These are phyloP conservation scores for Shiraia sp. DNA, from an alignment of 2,329 filamentous ascomycete species.

Conservation along the genomic window DNA sequence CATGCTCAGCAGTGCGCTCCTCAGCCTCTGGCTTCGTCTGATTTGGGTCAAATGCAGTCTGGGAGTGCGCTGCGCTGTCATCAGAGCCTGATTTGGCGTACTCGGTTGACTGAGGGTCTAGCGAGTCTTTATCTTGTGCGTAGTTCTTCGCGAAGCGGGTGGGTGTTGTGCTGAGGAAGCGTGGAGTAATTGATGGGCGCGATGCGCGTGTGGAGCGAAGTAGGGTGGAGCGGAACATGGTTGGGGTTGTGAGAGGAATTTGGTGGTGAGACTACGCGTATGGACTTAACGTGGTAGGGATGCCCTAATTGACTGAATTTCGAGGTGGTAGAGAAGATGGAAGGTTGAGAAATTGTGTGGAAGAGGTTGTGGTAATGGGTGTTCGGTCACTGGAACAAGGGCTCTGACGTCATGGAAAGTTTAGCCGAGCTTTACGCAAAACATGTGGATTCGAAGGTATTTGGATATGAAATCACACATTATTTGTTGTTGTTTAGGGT, in stretches of 20 bases:
- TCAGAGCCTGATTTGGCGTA: conserved; percentile 70
- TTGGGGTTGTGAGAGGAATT: not conserved
- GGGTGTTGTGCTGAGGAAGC: conserved; percentile 28
- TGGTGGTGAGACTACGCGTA: not conserved
- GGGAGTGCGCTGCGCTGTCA: conserved; percentile 57
- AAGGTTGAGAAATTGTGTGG: too few relatives aligned
- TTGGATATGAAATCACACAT: too few relatives aligned
- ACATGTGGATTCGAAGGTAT: too few relatives aligned
- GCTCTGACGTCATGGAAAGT: not conserved
- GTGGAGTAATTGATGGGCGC: conserved; percentile 14
- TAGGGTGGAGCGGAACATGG: conserved; percentile 33
- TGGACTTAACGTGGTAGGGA: too few relatives aligned
- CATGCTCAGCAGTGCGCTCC: conserved; percentile 46
- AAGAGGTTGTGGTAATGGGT: too few relatives aligned
- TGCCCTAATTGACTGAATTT: too few relatives aligned
- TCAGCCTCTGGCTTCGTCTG: conserved; percentile 69
- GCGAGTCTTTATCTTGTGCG: conserved; percentile 56
- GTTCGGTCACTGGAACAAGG: too few relatives aligned
- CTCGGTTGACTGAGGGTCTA: conserved; percentile 69
- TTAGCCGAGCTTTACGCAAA: not conserved
- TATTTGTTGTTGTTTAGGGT: too few relatives aligned
- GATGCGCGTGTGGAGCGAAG: conserved; percentile 15
- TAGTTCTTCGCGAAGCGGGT: conserved; percentile 45
- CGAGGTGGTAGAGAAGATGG: too few relatives aligned
- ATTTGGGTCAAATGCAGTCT: conserved; percentile 70